Base-by-base conservation (phyloP, 805 yeast species). In the Metschnikowia peoriensis region DNA sequence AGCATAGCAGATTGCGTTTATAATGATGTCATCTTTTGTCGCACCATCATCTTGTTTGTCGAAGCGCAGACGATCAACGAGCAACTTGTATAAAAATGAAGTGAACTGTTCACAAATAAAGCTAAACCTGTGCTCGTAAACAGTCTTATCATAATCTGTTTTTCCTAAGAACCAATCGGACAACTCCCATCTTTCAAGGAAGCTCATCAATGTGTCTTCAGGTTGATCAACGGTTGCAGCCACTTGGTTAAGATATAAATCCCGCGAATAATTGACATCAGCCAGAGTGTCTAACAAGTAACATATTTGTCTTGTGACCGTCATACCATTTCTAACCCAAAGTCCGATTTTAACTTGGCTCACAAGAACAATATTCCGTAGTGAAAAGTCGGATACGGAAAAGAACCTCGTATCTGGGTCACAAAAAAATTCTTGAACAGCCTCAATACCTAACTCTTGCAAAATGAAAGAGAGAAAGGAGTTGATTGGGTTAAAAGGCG, bases 251-350 rank as follows among this genome's bases (percentile, higher is more conserved):
- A 81, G 56, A 56, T 76, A 80, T 9, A 81, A 51, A 51, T 78
- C 82, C 45, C 80, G 75, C 46, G 68, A 67, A 49, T 63, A 71
- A 0, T 76, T 69, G 28, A 70, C 57, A 52, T 78, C 79, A 2
- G 76, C 65, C 62, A 77, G 70, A 7, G 69, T 60, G n/a, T 74
- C 78, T 50, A 71, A 70, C 56, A 84, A 83, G 14, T 78, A 67
- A 0, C 77, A 63, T 0, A 84, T 79, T 57, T 82, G 83, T 41
- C 78, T 73, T 4, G 81, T 66, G 1, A 77, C 80, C 6, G 80
- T 74, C 48, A 72, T 62, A 17, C 94, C 94, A 61, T 87, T 87
- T 68, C 93, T 78, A 2, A 87, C 79, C 94, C 94, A 87, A 55
- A 80, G 82, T 1, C 88, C 88, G 1, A 80, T 70, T 35, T 77